Evolutionary conservation across 805 yeast genomes (phyloP).

Genomic region (Candida easanensis): DNA sequence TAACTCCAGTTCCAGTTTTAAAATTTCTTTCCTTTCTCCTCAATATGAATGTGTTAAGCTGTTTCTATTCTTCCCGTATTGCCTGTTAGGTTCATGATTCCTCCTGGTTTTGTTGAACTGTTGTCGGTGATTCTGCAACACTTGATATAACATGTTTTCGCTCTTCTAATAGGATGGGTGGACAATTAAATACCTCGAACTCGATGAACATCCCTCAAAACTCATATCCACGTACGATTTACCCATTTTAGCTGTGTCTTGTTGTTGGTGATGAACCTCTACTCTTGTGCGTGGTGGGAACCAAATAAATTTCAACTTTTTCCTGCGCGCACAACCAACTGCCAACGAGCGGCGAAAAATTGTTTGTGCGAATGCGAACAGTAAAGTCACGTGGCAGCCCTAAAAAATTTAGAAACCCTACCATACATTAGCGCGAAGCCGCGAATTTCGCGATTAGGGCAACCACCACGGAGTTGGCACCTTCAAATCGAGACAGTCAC

Average conservation of each 20-base stretch:
- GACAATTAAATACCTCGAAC: not conserved
- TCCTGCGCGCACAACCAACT: not conserved
- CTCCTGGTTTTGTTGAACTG: too few species aligned
- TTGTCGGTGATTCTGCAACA: too few species aligned
- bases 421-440: not conserved
- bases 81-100: too few species aligned
- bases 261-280: not conserved
- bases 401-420: not conserved
- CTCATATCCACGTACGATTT: conserved; percentile 1
- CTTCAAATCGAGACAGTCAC: not conserved
- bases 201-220: not conserved
- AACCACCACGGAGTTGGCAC: not conserved
- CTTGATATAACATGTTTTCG: too few species aligned
- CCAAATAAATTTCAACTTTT: conserved; percentile 1
- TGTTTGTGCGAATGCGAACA: not conserved
- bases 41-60: too few species aligned
- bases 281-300: not conserved
- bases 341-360: not conserved
- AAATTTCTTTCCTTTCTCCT: too few species aligned
- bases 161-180: too few species aligned
- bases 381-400: conserved; percentile 1
- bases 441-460: not conserved
- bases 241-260: conserved; percentile 1
- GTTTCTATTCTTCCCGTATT: too few species aligned
- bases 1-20: too few species aligned